Conservation (phyloP, 192 early-diverging fungal species). For the Coemansia sp. region DNA sequence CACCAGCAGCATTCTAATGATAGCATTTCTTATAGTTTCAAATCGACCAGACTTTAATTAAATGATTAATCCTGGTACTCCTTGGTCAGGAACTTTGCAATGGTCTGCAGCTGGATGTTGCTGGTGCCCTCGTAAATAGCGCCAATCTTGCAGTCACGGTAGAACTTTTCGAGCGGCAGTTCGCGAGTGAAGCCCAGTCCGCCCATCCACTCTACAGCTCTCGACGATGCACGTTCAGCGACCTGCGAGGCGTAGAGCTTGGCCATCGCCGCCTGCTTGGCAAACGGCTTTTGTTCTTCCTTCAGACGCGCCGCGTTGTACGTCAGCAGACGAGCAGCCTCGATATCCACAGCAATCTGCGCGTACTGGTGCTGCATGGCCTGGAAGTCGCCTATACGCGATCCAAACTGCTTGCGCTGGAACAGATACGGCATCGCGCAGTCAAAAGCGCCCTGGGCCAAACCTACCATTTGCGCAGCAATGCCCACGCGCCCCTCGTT, state of each 20-base stretch:
- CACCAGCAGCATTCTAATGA: background rate
- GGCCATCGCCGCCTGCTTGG: slow-evolving; percentile 98
- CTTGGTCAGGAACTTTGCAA: slow-evolving; percentile 63
- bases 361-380: slow-evolving; percentile 80
- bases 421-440: slow-evolving; percentile 85
- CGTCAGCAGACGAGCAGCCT: slow-evolving; percentile 92
- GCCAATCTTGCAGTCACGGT: slow-evolving; percentile 96
- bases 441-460: slow-evolving; percentile 94
- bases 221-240: slow-evolving; percentile 84
- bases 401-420: slow-evolving; percentile 93
- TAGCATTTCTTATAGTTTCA: too few relatives aligned
- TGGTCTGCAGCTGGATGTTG: slow-evolving; percentile 97
- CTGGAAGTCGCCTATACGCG: slow-evolving; percentile 85
- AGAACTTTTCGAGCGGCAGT: slow-evolving; percentile 90
- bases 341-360: slow-evolving; percentile 89
- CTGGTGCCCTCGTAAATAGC: slow-evolving; percentile 94
- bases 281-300: slow-evolving; percentile 87
- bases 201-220: slow-evolving; percentile 96
- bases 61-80: slow-evolving; percentile 24
- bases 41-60: background rate
- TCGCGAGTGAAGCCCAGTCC: slow-evolving; percentile 97
- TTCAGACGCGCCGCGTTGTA: slow-evolving; percentile 97
- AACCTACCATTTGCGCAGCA: slow-evolving; percentile 96
- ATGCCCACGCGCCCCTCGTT: slow-evolving; percentile 99
- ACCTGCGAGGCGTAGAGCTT: slow-evolving; percentile 96